Evolutionary conservation across 1,284 basidiomycete genomes (phyloP).

Genomic region (Ustilago vetiveriae): DNA sequence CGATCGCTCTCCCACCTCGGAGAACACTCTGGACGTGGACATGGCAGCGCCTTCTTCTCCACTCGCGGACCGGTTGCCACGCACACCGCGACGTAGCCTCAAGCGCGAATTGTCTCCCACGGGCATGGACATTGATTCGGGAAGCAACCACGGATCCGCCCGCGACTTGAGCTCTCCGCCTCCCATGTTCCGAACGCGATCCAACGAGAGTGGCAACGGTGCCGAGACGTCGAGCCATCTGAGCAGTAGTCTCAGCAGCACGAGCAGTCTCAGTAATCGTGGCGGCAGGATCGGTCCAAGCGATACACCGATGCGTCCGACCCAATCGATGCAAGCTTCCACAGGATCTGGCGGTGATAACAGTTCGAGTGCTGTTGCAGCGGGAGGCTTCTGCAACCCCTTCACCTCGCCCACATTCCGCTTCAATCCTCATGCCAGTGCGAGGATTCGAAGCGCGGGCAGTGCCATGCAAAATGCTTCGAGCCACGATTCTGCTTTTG

Average conservation of each 20-base stretch:
- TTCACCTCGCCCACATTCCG: conserved; percentile 34
- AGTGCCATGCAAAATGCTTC: conserved; percentile 6
- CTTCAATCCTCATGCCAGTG: conserved; percentile 23
- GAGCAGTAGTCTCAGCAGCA: conserved; percentile 27
- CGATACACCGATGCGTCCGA: conserved; percentile 17
- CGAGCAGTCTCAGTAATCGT: conserved; percentile 6
- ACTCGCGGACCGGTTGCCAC: conserved; percentile 22
- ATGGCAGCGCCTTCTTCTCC: conserved; percentile 31
- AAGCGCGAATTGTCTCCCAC: conserved; percentile 59
- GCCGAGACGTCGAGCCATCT: conserved; percentile 2
- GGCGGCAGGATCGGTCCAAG: not conserved
- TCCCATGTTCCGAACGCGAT: conserved; percentile 46
- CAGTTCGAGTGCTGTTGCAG: not conserved
- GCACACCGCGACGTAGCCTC: conserved; percentile 38
- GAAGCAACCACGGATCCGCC: conserved; percentile 15
- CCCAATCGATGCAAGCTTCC: conserved; percentile 37
- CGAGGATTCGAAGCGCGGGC: conserved; percentile 5
- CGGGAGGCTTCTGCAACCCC: conserved; percentile 29
- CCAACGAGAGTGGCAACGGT: conserved; percentile 22
- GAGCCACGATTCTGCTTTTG: conserved; percentile 14
- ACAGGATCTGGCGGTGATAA: not conserved
- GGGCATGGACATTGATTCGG: conserved; percentile 52
- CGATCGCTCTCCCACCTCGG: not conserved
- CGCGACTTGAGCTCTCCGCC: conserved; percentile 52
- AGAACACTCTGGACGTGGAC: conserved; percentile 34